Evolutionary conservation across 495 filamentous ascomycete genomes (phyloP), one percentile per base, ranked within the genome.

Genomic region (Daldinia loculata): DNA sequence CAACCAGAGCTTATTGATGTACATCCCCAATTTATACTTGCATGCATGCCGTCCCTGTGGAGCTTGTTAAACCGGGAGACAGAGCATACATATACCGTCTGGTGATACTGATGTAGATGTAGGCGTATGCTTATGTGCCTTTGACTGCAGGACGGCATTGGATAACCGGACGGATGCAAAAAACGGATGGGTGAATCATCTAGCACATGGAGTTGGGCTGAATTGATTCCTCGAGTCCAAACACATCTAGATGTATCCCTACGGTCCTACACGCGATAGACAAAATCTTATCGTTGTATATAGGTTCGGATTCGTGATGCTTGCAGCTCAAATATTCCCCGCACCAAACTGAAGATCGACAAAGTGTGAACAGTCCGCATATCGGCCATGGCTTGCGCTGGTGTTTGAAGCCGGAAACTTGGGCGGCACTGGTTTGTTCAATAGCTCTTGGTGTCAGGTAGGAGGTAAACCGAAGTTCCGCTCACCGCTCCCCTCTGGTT

Each of bases 261-360:
- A 56, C 29, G 39, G n/a, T 60, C 57, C 29, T 63, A 58, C 57
- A 63, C 29, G 56, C 45, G 34, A 57, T 19, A 45, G 39, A 55
- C 24, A 22, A 17, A 43, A 34, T 30, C 55, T 55, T 51, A 56
- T 61, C 57, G 39, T 32, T 29, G 48, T 38, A 43, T 61, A 58
- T 59, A 43, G 43, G 17, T 56, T 69, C 53, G 52, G 24, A 61
- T 61, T 66, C 38, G 53, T 63, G 56, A 59, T 63, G 56, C 60
- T 64, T 70, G 72, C 64, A 72, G 72, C 48, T 70, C 67, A 53
- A 66, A 69, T 69, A 45, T 17, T 59, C 66, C 73, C 67, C 72
- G 64, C 72, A 71, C 64, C 63, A 68, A 68, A 51, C 34, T 34
- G 58, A 61, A 30, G 36, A 41, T 41, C 41, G 27, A 70, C 7